Base-by-base conservation (phyloP, 371 early-diverging fungal genomes). In the Haplosporangium sp. region DNA sequence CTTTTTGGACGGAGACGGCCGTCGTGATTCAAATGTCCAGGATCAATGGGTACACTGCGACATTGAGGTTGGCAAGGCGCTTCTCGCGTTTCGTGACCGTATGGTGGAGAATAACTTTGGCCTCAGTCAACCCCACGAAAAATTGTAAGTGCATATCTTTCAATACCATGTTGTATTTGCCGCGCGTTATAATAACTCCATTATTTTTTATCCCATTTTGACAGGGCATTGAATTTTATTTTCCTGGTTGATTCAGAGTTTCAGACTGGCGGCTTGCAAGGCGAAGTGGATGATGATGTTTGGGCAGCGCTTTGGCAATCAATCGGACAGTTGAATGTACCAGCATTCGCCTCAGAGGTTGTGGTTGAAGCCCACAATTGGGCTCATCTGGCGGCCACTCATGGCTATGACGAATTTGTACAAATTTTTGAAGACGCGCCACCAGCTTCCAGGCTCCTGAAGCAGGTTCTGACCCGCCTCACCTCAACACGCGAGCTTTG, bases 221-320 rank as follows among this genome's bases (percentile, higher is more conserved):
- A 52, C 38, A 65, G 65, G 4, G 65, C 58, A 0, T 1, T 65
- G 12, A 66, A 58, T 46, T 59, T 52, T 36, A 58, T 66, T 14
- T 59, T 66, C 36, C 43, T 66, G 2, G 14, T 66, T 16, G 66
- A 66, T 14, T 50, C 66, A 9, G 16, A 42, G 11, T 29, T 7
- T 6, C 66, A 66, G 36, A 42, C 58, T 9, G 66, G 59, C 4
- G 54, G 66, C 6, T n/a, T 66, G 7, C 66, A 66, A 23, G 18
- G 59, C 14, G 59, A 66, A 21, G 54, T 64, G 8, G 57, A 56
- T 3, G 64, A 64, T 16, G 47, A 55, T n/a, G 46, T 37, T 1
- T 64, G 64, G 64, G 56, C 14, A 5, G 55, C 48, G 16, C n/a
- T 64, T 8, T 64, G 64, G 37, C 10, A 55, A n/a, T 4, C 57